phyloP scores from a whole-genome alignment of 345 rosid genomes.

The Linum lewisii region DNA sequence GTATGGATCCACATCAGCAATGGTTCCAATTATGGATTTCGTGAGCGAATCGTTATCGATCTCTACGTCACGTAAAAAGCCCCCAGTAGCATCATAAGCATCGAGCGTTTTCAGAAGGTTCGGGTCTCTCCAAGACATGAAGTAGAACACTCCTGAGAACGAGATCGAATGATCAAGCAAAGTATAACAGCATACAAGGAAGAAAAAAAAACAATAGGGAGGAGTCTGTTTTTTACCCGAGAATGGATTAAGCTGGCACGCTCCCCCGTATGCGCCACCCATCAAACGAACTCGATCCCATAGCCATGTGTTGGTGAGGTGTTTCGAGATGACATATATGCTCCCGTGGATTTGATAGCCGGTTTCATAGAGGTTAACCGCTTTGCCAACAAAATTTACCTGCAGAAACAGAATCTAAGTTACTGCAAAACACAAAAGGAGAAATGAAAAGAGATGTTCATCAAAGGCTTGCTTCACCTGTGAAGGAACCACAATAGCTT shows the following conservation, averaged over 20 bases:
- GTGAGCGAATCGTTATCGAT: slow-evolving; percentile 77
- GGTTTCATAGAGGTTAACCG: slow-evolving; percentile 64
- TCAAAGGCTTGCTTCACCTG: slow-evolving; percentile 37
- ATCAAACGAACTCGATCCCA: slow-evolving; percentile 97
- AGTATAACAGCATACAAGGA: slow-evolving; percentile 1
- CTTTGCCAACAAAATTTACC: slow-evolving; percentile 98
- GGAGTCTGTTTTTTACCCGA: slow-evolving; percentile 42
- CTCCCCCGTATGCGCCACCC: slow-evolving; percentile 98
- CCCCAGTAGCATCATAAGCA: slow-evolving; percentile 76
- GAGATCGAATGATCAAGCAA: background rate
- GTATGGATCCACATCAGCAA: slow-evolving; percentile 88
- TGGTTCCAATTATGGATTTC: slow-evolving; percentile 92
- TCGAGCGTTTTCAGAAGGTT: slow-evolving; percentile 86
- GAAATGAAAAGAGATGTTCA: background rate
- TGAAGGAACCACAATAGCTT: slow-evolving; percentile 89
- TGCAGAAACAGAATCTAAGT: slow-evolving; percentile 16
- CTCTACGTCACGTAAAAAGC: slow-evolving; percentile 66
- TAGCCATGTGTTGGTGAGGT: slow-evolving; percentile 87
- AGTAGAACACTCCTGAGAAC: slow-evolving; percentile 63
- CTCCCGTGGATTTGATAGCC: slow-evolving; percentile 84
- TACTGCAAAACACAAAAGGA: background rate
- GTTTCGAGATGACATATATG: slow-evolving; percentile 83
- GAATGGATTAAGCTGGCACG: slow-evolving; percentile 88
- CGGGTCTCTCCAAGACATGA: slow-evolving; percentile 87
- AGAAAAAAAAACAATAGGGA: slow-evolving; percentile 6